These are phyloP conservation scores for Penicillium sp. DNA, from an alignment of 2,329 filamentous ascomycete species.

Conservation along the genomic window DNA sequence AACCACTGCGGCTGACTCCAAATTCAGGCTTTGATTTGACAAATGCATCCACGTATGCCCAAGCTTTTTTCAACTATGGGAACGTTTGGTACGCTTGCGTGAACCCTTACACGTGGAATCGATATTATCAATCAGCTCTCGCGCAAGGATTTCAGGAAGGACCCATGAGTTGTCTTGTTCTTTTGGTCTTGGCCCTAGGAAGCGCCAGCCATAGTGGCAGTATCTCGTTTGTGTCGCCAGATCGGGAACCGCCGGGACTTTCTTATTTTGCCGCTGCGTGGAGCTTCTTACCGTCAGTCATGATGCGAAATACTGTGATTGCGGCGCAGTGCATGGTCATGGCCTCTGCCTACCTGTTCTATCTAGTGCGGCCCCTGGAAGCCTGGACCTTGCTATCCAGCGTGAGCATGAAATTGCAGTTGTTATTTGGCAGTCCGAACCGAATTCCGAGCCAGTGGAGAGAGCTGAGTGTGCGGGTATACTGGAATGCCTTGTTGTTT, in stretches of 20 bases:
- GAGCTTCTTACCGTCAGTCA: slow-evolving; percentile 71
- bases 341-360: slow-evolving; percentile 78
- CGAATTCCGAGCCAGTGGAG: slow-evolving; percentile 67
- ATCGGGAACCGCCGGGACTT: slow-evolving; percentile 70
- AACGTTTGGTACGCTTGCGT: slow-evolving; percentile 86
- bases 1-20: slow-evolving; percentile 61
- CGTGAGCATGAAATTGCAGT: slow-evolving; percentile 76
- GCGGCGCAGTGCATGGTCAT: slow-evolving; percentile 78
- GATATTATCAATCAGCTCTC: slow-evolving; percentile 70
- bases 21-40: slow-evolving; percentile 68
- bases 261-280: slow-evolving; percentile 79
- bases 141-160: slow-evolving; percentile 75
- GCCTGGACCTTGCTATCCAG: slow-evolving; percentile 78
- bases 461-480: slow-evolving; percentile 73
- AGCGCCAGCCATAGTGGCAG: slow-evolving; percentile 72
- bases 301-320: slow-evolving; percentile 74
- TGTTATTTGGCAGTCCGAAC: slow-evolving; percentile 70
- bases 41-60: slow-evolving; percentile 70
- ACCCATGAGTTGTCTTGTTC: slow-evolving; percentile 76
- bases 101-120: slow-evolving; percentile 76
- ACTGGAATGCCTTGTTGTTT: slow-evolving; percentile 79
- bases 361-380: slow-evolving; percentile 75
- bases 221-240: slow-evolving; percentile 67
- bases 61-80: slow-evolving; percentile 75
- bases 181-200: slow-evolving; percentile 73